phyloP scores from a whole-genome alignment of 441 rosid genomes.

The Corymbia citriodora region DNA sequence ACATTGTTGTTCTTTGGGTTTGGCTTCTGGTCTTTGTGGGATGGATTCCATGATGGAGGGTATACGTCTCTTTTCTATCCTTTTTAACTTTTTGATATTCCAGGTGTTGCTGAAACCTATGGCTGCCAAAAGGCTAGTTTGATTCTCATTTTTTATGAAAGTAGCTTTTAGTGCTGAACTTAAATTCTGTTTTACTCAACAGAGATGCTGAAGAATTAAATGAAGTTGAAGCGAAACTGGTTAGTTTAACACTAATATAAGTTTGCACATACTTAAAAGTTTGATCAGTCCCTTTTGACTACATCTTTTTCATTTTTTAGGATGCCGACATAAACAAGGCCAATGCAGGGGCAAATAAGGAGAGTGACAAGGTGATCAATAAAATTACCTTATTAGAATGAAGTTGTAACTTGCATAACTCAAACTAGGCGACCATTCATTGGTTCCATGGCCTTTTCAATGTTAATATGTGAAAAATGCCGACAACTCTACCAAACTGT shows the following conservation, averaged over 20 bases:
- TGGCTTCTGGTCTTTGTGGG: constrained; percentile 10
- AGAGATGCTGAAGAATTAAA: constrained; percentile 11
- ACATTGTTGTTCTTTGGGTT: constrained; percentile 14
- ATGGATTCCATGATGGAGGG: constrained; percentile 6
- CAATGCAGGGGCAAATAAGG: not conserved
- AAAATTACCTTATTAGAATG: not conserved
- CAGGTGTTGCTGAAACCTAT: not conserved
- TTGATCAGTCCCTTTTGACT: not conserved
- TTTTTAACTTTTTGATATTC: not conserved
- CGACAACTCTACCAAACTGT: not conserved
- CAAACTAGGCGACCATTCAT: not conserved
- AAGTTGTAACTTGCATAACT: not conserved
- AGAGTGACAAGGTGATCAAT: not conserved
- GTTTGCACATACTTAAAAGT: not conserved
- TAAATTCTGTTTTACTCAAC: not conserved
- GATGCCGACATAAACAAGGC: not conserved
- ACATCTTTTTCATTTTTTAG: not conserved
- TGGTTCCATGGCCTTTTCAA: not conserved
- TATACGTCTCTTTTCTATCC: constrained; percentile 1
- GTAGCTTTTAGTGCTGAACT: not conserved
- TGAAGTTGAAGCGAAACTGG: constrained; percentile 15
- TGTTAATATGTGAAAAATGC: not conserved
- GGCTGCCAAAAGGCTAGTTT: not conserved
- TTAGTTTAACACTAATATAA: not conserved
- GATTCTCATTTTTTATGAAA: not conserved